A percentile compares a stretch with the other conserved stretches of the same genome.
Conservation (phyloP, 2,329 filamentous ascomycete species). For the Neofusicoccum kwambonambiense region DNA sequence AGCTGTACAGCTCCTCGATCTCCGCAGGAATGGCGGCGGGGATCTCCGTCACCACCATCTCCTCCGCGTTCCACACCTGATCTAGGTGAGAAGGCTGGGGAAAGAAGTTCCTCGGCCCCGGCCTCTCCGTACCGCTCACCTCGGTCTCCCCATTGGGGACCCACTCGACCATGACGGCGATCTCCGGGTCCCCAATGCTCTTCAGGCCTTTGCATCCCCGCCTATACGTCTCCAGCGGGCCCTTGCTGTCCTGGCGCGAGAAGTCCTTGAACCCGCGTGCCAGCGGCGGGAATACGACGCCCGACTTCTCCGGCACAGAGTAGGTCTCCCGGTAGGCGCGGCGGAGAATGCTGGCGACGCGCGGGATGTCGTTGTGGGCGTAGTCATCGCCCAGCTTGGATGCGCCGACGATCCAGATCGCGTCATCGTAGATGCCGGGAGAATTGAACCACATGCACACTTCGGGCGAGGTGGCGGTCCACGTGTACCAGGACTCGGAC, state of each 20-base stretch:
- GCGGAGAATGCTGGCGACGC: not conserved
- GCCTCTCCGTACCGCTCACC: too few relatives aligned
- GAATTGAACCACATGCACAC: not conserved
- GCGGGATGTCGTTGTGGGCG: conserved; percentile 12
- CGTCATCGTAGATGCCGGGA: not conserved
- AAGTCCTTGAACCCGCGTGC: not conserved
- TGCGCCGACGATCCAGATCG: not conserved
- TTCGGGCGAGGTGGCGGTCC: not conserved
- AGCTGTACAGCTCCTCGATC: too few relatives aligned
- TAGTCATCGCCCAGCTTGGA: not conserved
- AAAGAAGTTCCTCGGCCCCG: too few relatives aligned
- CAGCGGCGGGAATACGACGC: not conserved
- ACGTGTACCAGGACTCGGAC: not conserved
- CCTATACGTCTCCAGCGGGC: not conserved
- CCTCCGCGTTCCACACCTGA: too few relatives aligned
- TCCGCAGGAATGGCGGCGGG: too few relatives aligned
- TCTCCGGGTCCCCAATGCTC: not conserved
- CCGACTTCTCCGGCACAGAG: not conserved
- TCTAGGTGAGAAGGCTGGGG: too few relatives aligned
- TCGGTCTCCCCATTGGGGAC: not conserved
- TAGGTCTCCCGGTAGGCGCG: not conserved
- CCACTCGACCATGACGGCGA: not conserved
- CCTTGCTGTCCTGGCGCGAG: not conserved
- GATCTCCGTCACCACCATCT: too few relatives aligned
- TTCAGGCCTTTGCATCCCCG: not conserved